Conservation (phyloP, 2,329 filamentous ascomycete species). For the Aspergillus transmontanensis region DNA sequence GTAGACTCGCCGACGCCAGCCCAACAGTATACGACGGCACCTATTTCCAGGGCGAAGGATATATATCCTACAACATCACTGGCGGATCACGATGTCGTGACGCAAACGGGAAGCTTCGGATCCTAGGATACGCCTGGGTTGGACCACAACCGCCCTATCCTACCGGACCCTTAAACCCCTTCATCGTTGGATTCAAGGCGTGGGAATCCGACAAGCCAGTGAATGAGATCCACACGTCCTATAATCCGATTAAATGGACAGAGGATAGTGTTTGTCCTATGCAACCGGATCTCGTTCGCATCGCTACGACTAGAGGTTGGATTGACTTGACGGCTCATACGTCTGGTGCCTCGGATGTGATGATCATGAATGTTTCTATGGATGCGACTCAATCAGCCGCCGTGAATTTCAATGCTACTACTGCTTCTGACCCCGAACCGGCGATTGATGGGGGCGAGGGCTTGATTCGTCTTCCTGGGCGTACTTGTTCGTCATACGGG, state of each 20-base stretch:
- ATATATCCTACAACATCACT: not conserved
- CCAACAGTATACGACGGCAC: constrained; percentile 5
- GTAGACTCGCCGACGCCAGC: not conserved
- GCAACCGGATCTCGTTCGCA: not conserved
- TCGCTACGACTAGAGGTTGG: not conserved
- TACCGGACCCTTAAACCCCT: not conserved
- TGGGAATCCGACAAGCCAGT: not conserved
- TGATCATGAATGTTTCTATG: not conserved
- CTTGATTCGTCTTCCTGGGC: not conserved
- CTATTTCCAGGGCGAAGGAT: constrained; percentile 6
- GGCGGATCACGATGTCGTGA: not conserved
- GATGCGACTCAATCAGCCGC: not conserved
- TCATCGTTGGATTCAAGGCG: constrained; percentile 4
- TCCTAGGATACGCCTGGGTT: constrained; percentile 7
- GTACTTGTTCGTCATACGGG: not conserved
- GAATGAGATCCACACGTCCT: not conserved
- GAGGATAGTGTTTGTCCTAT: not conserved
- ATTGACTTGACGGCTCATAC: not conserved
- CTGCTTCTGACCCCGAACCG: not conserved
- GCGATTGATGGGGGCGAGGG: not conserved
- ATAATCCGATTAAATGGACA: not conserved
- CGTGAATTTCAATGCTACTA: constrained; percentile 1
- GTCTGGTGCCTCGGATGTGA: not conserved
- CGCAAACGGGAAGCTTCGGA: not conserved
- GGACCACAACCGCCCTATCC: constrained; percentile 5